A percentile compares a stretch with the other conserved stretches of the same genome.
These are phyloP conservation scores for Saccharomyces kudriavzevii DNA, from an alignment of 805 yeast species.

Conservation along the genomic window DNA sequence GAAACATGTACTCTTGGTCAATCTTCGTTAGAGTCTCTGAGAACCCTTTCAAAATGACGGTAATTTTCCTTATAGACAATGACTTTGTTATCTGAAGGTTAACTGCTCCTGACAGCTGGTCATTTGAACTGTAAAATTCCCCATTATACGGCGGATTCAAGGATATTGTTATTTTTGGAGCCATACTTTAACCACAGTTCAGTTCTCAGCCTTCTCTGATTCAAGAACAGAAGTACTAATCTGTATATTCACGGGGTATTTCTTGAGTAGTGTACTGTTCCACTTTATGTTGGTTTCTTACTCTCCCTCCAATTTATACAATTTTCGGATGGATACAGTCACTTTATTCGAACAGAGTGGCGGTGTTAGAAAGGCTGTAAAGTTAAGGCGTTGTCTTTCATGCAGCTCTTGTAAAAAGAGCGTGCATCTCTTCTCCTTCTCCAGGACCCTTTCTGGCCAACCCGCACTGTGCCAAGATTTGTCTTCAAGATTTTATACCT, in stretches of 20 bases:
- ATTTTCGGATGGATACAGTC: not conserved
- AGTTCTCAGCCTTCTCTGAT: not conserved
- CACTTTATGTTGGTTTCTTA: not conserved
- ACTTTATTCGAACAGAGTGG: not conserved
- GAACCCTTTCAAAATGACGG: conserved; percentile 44
- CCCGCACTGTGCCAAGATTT: not conserved
- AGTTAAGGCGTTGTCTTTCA: not conserved
- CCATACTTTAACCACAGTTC: conserved; percentile 10
- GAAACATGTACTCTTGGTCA: conserved; percentile 15
- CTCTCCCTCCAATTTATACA: not conserved
- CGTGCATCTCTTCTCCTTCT: not conserved
- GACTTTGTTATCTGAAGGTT: conserved; percentile 19
- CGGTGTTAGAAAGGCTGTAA: not conserved
- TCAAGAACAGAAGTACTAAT: not conserved
- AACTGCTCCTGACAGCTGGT: conserved; percentile 23
- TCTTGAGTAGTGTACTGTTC: not conserved
- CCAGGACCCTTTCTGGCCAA: not conserved
- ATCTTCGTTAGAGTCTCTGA: conserved; percentile 23
- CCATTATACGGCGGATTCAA: conserved; percentile 24
- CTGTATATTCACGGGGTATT: not conserved
- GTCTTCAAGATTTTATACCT: not conserved
- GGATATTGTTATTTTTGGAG: conserved; percentile 14
- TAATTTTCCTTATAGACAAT: conserved; percentile 30
- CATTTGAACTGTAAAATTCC: conserved; percentile 24
- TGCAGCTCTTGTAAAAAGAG: not conserved